Evolutionary conservation across 2,329 filamentous ascomycete species (phyloP).

Genomic region (Aspergillus sp.): DNA sequence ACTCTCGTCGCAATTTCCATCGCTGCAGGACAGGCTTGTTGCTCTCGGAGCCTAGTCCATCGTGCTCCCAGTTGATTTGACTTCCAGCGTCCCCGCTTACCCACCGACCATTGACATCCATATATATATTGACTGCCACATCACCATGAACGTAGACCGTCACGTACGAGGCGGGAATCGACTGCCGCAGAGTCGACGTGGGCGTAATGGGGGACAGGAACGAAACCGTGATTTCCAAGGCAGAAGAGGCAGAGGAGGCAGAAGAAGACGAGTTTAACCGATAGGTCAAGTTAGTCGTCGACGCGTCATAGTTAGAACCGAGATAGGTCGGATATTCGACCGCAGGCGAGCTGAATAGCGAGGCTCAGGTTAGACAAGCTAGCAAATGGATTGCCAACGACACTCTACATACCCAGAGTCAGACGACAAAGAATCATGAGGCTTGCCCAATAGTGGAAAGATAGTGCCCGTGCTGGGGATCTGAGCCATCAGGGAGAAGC

Average conservation of each 20-base stretch:
- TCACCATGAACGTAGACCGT: constrained; percentile 68
- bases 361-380: not conserved
- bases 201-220: constrained; percentile 78
- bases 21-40: constrained; percentile 42
- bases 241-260: constrained; percentile 27
- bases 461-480: constrained; percentile 60
- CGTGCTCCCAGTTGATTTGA: constrained; percentile 68
- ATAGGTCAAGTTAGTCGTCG: constrained; percentile 69
- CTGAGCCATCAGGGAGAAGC: constrained; percentile 63
- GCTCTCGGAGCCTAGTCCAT: constrained; percentile 43
- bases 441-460: constrained; percentile 64
- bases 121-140: constrained; percentile 62
- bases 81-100: constrained; percentile 72
- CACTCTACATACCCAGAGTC: constrained; percentile 38
- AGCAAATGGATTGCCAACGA: not conserved
- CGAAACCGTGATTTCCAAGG: constrained; percentile 59
- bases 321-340: constrained; percentile 59
- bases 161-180: constrained; percentile 78
- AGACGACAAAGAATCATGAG: constrained; percentile 60
- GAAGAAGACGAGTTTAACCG: constrained; percentile 50
- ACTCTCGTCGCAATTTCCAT: constrained; percentile 44
- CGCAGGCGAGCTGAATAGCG: constrained; percentile 47
- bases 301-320: constrained; percentile 66
- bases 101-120: constrained; percentile 76
- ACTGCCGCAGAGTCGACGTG: constrained; percentile 75